phyloP scores from a whole-genome alignment of 257 asterid genomes.

The Petunia axillaris region DNA sequence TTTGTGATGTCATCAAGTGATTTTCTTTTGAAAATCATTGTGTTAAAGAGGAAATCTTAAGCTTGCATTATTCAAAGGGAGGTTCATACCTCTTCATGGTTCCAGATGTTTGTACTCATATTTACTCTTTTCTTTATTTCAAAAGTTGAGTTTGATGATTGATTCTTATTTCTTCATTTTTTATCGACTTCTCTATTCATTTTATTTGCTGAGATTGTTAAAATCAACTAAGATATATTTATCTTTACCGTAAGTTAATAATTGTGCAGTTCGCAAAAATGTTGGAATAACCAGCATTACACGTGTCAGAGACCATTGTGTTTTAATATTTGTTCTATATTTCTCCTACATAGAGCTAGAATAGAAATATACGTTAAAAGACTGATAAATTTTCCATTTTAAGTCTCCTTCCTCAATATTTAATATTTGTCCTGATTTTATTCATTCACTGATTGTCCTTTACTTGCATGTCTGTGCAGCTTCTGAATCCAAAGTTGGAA shows the following conservation, averaged over 20 bases:
- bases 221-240: not conserved
- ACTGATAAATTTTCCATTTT: not conserved
- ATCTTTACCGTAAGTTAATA: not conserved
- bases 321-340: not conserved
- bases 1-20: not conserved
- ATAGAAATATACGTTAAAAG: not conserved
- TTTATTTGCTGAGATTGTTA: constrained; percentile 16
- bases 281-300: not conserved
- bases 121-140: not conserved
- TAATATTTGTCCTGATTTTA: not conserved
- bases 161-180: constrained; percentile 5
- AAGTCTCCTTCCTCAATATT: not conserved
- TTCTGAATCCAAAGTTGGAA: constrained; percentile 73
- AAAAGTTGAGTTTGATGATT: not conserved
- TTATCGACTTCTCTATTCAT: not conserved
- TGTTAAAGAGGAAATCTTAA: not conserved
- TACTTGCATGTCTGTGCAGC: constrained; percentile 56
- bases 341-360: not conserved
- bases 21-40: not conserved
- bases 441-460: not conserved
- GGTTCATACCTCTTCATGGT: not conserved
- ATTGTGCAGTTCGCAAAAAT: constrained; percentile 4
- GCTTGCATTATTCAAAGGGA: not conserved
- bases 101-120: not conserved
- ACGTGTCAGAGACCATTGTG: not conserved